Evolutionary conservation across 768 basidiomycete species (phyloP).

Genomic region (Suillus spraguei): DNA sequence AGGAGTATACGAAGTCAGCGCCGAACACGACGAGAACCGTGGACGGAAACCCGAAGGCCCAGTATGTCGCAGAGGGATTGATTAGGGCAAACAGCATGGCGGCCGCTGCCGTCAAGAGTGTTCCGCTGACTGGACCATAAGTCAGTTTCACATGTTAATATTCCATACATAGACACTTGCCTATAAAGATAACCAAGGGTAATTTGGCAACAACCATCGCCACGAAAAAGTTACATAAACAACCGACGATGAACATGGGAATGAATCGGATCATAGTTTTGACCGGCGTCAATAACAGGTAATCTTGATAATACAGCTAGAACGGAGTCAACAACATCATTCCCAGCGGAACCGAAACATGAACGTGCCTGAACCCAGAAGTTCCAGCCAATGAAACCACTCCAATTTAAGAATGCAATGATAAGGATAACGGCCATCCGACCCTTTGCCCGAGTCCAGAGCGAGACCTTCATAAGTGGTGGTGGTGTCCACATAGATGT

Average conservation of each 20-base stretch:
- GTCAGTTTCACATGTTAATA: constrained; percentile 6
- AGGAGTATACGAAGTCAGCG: constrained; percentile 75
- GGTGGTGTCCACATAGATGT: constrained; percentile 45
- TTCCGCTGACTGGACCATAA: constrained; percentile 49
- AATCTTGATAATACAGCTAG: constrained; percentile 76
- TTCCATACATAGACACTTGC: constrained; percentile 33
- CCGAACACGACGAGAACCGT: constrained; percentile 68
- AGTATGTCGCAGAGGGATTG: constrained; percentile 56
- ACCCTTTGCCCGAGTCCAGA: constrained; percentile 65
- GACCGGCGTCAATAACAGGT: constrained; percentile 53
- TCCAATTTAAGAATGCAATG: constrained; percentile 69
- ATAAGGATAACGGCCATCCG: constrained; percentile 60
- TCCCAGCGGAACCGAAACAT: constrained; percentile 24
- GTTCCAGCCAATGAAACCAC: constrained; percentile 54
- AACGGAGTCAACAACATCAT: constrained; percentile 1
- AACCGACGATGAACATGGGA: constrained; percentile 71
- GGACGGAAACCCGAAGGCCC: constrained; percentile 78
- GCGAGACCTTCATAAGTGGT: constrained; percentile 62
- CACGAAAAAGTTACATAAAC: constrained; percentile 65
- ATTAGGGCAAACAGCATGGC: constrained; percentile 72
- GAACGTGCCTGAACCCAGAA: constrained; percentile 49
- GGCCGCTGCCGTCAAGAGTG: constrained; percentile 56
- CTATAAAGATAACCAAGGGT: constrained; percentile 56
- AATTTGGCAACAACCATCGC: constrained; percentile 59
- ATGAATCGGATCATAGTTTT: constrained; percentile 65